Evolutionary conservation across 1,139 yeast genomes (phyloP).

Genomic region (Nadsonia commutata): DNA sequence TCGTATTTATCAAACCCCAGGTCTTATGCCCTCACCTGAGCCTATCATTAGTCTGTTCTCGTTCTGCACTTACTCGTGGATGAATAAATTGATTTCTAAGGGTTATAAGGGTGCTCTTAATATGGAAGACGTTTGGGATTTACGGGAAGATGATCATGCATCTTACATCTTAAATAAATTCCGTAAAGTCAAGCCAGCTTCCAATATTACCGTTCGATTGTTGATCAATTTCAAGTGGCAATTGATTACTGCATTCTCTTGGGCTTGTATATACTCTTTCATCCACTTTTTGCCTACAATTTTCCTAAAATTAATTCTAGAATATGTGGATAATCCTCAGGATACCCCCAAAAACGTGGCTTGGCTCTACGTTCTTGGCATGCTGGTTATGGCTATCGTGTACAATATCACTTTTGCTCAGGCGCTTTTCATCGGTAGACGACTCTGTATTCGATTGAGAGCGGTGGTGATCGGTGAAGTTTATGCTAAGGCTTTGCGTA

Average conservation of each 20-base stretch:
- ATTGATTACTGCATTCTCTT: constrained; percentile 50
- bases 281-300: constrained; percentile 67
- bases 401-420: constrained; percentile 60
- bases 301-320: constrained; percentile 61
- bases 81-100: constrained; percentile 50
- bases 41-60: constrained; percentile 45
- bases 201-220: constrained; percentile 39
- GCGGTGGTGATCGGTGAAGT: constrained; percentile 85
- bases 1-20: constrained; percentile 10
- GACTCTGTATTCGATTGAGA: constrained; percentile 82
- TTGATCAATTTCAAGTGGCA: constrained; percentile 47
- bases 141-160: constrained; percentile 70
- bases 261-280: constrained; percentile 56
- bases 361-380: constrained; percentile 74
- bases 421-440: constrained; percentile 77
- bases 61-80: constrained; percentile 61
- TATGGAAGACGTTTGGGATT: constrained; percentile 69
- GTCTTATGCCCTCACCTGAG: constrained; percentile 61
- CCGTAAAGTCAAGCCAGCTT: constrained; percentile 25
- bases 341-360: constrained; percentile 54
- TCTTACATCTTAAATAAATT: constrained; percentile 50
- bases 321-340: constrained; percentile 65
- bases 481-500: constrained; percentile 81
- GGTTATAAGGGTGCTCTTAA: constrained; percentile 46
- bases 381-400: constrained; percentile 50